Evolutionary conservation across 2,329 filamentous ascomycete genomes (phyloP), one percentile per base, ranked within the genome.

Genomic region (Arthrobotrys conoides): DNA sequence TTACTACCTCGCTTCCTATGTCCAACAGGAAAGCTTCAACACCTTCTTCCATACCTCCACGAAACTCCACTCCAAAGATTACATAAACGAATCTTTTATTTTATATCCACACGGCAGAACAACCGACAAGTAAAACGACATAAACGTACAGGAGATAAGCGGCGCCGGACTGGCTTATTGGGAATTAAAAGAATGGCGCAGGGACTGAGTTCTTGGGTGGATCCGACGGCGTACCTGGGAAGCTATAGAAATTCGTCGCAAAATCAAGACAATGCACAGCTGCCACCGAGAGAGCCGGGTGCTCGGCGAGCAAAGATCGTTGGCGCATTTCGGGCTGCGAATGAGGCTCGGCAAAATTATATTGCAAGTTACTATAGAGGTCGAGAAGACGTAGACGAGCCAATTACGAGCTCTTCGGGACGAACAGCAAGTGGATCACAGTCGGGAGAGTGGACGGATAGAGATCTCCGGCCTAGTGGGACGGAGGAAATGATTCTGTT

Each of bases 401-500:
- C 84, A 18, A 57, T 69, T 10, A 85, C 84, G 76, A 83, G 84
- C 84, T 87, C 53, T 92, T 91, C 93, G 0, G 57, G 18, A 12
- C 57, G 57, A 16, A 44, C 57, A 9, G 36, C 57, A 20, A 41
- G 57, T n/a, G 92, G 91, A 0, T 90, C 91, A 0, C 55, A 70
- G 18, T 65, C 24, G 16, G 76, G 76, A 24, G 69, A 69, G 24
- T 97, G 97, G 82, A 93, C 94, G 0, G 91, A 97, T 81, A 92
- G 93, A 18, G 89, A 91, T n/a, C 92, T 97, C 76, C 89, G 92
- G 16, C 89, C 90, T 10, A 91, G 90, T 79, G 94, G 93, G 12
- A 89, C 93, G 77, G 94, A 97, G 84, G 93, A 98, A 85, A 93
- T 99, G 90, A 90, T 99, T 9, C 84, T 99, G 24, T 99, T 99